A percentile compares a stretch with the other conserved stretches of the same genome.
Conservation (phyloP, 768 basidiomycete species). For the Trametes cubensis region DNA sequence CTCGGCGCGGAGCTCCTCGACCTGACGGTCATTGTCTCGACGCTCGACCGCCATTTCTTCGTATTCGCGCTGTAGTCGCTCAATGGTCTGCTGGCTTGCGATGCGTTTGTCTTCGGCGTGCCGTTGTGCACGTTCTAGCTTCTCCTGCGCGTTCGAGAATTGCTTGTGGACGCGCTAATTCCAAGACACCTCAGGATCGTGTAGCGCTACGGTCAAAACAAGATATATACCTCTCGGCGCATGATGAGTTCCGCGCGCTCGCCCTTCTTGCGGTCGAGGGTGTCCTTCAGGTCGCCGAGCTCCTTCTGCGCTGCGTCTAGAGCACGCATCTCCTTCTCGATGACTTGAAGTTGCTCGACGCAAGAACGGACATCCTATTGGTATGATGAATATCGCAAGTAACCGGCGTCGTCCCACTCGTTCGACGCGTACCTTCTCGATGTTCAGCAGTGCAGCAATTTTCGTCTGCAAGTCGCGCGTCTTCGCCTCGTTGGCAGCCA, state of each 20-base stretch:
- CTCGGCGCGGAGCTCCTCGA: constrained; percentile 74
- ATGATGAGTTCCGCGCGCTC: constrained; percentile 71
- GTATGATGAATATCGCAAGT: neutral
- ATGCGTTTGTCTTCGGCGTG: constrained; percentile 80
- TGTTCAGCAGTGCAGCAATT: constrained; percentile 65
- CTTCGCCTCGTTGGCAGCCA: constrained; percentile 70
- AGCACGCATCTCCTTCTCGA: constrained; percentile 65
- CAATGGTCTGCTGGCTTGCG: constrained; percentile 73
- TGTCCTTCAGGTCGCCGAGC: constrained; percentile 67
- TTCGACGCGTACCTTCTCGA: constrained; percentile 63
- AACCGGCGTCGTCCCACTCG: neutral
- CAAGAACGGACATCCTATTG: constrained; percentile 69
- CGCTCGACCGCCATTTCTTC: constrained; percentile 77
- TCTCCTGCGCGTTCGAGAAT: constrained; percentile 78
- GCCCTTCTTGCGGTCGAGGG: constrained; percentile 71
- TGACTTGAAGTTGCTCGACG: constrained; percentile 74
- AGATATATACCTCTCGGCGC: constrained; percentile 60
- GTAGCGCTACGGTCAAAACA: neutral
- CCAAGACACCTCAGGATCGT: neutral
- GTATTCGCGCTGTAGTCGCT: constrained; percentile 76
- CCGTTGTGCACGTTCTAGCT: constrained; percentile 75
- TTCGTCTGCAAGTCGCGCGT: constrained; percentile 77
- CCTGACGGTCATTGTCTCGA: constrained; percentile 75
- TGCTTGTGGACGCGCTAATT: constrained; percentile 79
- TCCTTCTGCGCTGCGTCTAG: constrained; percentile 70